Evolutionary conservation across 257 asterid species (phyloP).

Genomic region (Ophiorrhiza pumila): DNA sequence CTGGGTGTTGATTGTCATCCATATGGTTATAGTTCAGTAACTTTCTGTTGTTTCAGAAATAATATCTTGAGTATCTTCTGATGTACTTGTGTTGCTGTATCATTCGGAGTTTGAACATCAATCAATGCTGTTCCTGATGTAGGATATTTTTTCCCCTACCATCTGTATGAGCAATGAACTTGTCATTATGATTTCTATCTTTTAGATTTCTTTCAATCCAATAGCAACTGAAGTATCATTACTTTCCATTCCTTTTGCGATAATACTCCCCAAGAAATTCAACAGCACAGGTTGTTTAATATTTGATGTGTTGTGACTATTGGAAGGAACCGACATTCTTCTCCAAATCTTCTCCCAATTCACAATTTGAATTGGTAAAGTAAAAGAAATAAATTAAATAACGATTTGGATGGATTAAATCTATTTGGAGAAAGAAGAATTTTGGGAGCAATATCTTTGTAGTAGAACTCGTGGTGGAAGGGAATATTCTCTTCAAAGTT

Average conservation of each 20-base stretch:
- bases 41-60: conserved; percentile 27
- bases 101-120: conserved; percentile 9
- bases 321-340: too few species aligned
- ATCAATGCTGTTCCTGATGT: conserved; percentile 26
- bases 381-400: too few species aligned
- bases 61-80: conserved; percentile 16
- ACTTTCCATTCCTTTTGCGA: neutral
- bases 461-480: too few species aligned
- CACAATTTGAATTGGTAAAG: too few species aligned
- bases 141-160: conserved; percentile 29
- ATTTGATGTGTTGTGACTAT: too few species aligned
- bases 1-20: conserved; percentile 24
- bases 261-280: too few species aligned
- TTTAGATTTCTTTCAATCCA: neutral
- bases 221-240: neutral
- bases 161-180: conserved; percentile 18
- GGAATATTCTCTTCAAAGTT: too few species aligned
- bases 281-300: too few species aligned
- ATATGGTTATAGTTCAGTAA: conserved; percentile 26
- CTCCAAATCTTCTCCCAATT: too few species aligned
- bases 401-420: too few species aligned
- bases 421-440: too few species aligned
- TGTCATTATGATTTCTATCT: conserved; percentile 2
- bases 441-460: too few species aligned
- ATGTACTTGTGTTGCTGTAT: conserved; percentile 22